Conservation (phyloP, 1,284 basidiomycete species). For the Agroathelia rolfsii region DNA sequence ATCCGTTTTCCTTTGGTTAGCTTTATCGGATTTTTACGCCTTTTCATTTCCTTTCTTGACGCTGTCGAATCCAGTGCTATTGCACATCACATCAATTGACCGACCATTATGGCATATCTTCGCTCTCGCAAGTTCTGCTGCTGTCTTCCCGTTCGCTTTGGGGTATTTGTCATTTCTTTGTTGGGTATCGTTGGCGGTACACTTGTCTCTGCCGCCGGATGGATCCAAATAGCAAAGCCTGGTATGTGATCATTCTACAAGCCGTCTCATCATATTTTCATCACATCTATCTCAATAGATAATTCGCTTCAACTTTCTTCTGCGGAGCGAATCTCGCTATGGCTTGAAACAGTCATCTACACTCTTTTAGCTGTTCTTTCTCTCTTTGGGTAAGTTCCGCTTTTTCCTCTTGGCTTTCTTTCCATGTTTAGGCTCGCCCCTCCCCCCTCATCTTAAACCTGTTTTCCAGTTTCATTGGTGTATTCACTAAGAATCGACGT, state of each 20-base stretch:
- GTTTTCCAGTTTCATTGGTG: constrained; percentile 34
- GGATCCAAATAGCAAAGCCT: constrained; percentile 29
- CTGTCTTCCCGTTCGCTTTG: constrained; percentile 50
- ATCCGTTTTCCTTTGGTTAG: too few relatives aligned
- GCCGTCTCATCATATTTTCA: constrained; percentile 10
- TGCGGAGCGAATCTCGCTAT: constrained; percentile 34
- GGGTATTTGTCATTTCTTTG: constrained; percentile 47
- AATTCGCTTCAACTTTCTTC: constrained; percentile 19
- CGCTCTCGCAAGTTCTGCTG: constrained; percentile 43
- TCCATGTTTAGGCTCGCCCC: constrained; percentile 1
- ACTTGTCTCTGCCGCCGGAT: constrained; percentile 31
- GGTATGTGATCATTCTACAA: constrained; percentile 17
- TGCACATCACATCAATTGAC: constrained; percentile 8
- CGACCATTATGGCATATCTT: constrained; percentile 15
- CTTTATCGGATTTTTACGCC: not conserved
- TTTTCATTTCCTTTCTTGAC: constrained; percentile 11
- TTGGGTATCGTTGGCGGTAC: constrained; percentile 32
- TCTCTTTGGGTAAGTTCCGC: constrained; percentile 37
- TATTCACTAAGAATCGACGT: constrained; percentile 32
- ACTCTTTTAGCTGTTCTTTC: constrained; percentile 37
- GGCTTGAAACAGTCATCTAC: constrained; percentile 35
- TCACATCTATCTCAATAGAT: too few relatives aligned
- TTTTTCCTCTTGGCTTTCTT: constrained; percentile 1
- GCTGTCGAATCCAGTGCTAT: too few relatives aligned
- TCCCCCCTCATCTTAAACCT: constrained; percentile 2